Base-by-base conservation (phyloP, 345 rosid genomes). In the Heritiera littoralis region DNA sequence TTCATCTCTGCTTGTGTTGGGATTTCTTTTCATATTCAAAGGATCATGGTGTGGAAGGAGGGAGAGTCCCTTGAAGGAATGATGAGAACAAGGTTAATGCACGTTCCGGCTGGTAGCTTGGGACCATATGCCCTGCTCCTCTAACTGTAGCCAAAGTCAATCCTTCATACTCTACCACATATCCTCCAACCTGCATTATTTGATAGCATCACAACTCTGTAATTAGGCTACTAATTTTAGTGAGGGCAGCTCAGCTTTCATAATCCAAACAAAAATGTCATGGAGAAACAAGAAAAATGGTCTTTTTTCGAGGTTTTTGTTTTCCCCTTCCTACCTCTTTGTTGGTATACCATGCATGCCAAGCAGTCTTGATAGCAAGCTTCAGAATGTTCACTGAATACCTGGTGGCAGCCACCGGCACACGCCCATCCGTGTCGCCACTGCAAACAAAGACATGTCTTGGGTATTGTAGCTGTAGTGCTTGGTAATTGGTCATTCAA, bases 111-210 rank as follows among this genome's bases (percentile, higher is more conserved):
- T 87, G 88, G 83, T 85, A 77, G 74, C 87, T 83, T 5, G 94
- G 94, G 59, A 90, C 92, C 80, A 77, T 45, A 79, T 89, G 92
- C 15, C 94, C 92, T 1, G 92, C 94, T 40, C 89, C 92, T 72
- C 92, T 85, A 56, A 90, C 90, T 9, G 90, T 90, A 68, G 80
- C 88, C 1, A 89, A 74, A n/a, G 87, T 82, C 74, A 89, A 65
- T 15, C 92, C 94, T 15, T 82, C 88, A 56, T 85, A 89, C 78
- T 84, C 90, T 63, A 82, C 84, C 46, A 86, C 77, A 82, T 90
- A 87, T 79, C 92, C 92, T 72, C 88, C 94, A 8, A 87, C 91
- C 87, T 51, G 55, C 55, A 51, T 51, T 14, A 51, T 13, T 51
- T 51, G 14, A 3, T 0, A 51, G 6, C 3, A 14, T 51, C 28